These are phyloP conservation scores for Oryza punctata DNA, from an alignment of 176 grass and related monocot genomes.

Conservation along the genomic window DNA sequence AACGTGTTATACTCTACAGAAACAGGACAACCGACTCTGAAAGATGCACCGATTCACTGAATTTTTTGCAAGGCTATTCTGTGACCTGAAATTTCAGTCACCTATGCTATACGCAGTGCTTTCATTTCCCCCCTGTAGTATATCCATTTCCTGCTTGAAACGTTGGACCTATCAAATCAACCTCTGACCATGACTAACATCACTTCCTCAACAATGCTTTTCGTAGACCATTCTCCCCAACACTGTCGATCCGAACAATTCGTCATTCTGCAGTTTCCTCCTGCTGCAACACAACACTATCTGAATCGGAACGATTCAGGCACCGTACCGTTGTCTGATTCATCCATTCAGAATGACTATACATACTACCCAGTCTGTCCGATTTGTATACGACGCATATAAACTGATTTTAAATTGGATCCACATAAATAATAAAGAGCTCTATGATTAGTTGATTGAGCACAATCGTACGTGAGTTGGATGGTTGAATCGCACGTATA, in stretches of 20 bases:
- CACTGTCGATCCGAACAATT: not conserved
- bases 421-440: no score
- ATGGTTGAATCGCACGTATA: no score
- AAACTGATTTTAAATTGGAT: no score
- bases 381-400: no score
- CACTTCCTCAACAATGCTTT: not conserved
- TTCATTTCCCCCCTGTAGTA: not conserved
- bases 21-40: slow-evolving; percentile 1
- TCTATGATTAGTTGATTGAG: no score
- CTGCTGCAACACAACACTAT: not conserved
- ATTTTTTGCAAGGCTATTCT: not conserved
- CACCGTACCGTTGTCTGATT: not conserved
- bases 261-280: not conserved
- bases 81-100: not conserved
- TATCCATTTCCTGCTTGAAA: not conserved
- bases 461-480: no score
- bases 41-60: not conserved
- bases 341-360: no score
- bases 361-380: no score
- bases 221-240: not conserved
- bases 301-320: not conserved
- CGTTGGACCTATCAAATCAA: not conserved
- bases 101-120: no score
- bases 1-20: slow-evolving; percentile 20
- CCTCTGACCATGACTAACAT: not conserved